phyloP scores from a whole-genome alignment of 208 protist genomes.

The Phytomonas francai region DNA sequence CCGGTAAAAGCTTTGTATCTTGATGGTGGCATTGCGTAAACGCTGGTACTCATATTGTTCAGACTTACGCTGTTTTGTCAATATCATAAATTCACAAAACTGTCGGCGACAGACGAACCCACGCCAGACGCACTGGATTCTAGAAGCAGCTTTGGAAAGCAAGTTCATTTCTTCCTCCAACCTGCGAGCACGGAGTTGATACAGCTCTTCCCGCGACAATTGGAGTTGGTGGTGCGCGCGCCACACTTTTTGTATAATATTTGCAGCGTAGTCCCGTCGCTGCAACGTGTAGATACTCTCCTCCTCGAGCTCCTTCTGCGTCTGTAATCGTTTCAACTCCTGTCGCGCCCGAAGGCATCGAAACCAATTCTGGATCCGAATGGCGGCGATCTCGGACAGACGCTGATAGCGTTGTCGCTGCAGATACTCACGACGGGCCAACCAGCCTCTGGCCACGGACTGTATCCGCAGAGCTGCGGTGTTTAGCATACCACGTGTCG shows the following conservation, averaged over 20 bases:
- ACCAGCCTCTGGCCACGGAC: conserved; percentile 56
- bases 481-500: background rate
- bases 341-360: conserved; percentile 26
- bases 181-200: conserved; percentile 10
- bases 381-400: conserved; percentile 7
- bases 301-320: conserved; percentile 18
- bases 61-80: background rate
- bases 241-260: conserved; percentile 18
- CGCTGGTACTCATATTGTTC: conserved; percentile 32
- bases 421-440: conserved; percentile 25
- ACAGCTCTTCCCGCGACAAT: conserved; percentile 17
- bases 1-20: conserved; percentile 64
- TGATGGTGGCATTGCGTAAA: conserved; percentile 42
- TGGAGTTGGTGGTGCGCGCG: conserved; percentile 15
- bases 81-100: background rate
- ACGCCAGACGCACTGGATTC: conserved; percentile 66
- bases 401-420: conserved; percentile 9
- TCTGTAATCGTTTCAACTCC: conserved; percentile 13
- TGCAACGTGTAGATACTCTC: conserved; percentile 11
- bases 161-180: conserved; percentile 19
- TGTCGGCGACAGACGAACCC: conserved; percentile 18
- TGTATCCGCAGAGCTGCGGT: conserved; percentile 53
- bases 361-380: conserved; percentile 47
- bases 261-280: conserved; percentile 19
- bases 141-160: conserved; percentile 32